Evolutionary conservation across 1,139 yeast genomes (phyloP).

Genomic region (Meyerozyma carpophila): DNA sequence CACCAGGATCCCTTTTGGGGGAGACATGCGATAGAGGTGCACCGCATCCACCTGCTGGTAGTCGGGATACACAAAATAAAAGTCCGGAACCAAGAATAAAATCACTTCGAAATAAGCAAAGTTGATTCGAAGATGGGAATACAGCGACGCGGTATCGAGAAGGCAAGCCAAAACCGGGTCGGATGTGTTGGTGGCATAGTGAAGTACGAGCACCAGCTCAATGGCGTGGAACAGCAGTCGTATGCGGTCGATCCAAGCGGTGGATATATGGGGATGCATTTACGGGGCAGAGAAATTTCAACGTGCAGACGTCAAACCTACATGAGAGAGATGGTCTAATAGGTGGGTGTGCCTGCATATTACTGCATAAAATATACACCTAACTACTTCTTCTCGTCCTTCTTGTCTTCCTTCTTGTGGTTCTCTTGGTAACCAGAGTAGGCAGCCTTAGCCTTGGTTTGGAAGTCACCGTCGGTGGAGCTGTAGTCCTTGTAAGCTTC

Average conservation of each 20-base stretch:
- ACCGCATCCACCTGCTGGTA: background rate
- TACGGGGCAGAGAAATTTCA: background rate
- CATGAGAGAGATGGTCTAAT: no score
- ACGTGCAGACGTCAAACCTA: background rate
- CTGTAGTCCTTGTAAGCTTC: constrained; percentile 8
- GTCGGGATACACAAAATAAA: constrained; percentile 12
- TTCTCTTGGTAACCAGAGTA: constrained; percentile 6
- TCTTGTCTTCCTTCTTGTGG: constrained; percentile 2
- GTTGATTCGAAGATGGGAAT: constrained; percentile 14
- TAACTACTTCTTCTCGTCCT: constrained; percentile 2
- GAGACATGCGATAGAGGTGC: background rate
- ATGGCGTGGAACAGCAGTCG: constrained; percentile 15
- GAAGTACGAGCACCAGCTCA: constrained; percentile 19
- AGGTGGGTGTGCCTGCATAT: background rate
- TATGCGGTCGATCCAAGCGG: constrained; percentile 3
- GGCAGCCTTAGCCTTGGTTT: constrained; percentile 9
- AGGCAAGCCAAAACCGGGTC: constrained; percentile 17
- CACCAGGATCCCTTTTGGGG: background rate
- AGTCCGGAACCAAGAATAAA: constrained; percentile 10
- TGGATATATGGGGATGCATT: constrained; percentile 5
- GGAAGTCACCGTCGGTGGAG: constrained; percentile 7
- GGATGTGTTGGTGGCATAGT: constrained; percentile 22
- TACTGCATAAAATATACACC: background rate
- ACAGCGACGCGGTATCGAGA: constrained; percentile 16
- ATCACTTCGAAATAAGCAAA: constrained; percentile 14